phyloP scores from a whole-genome alignment of 345 rosid genomes.

The Reutealis trisperma region DNA sequence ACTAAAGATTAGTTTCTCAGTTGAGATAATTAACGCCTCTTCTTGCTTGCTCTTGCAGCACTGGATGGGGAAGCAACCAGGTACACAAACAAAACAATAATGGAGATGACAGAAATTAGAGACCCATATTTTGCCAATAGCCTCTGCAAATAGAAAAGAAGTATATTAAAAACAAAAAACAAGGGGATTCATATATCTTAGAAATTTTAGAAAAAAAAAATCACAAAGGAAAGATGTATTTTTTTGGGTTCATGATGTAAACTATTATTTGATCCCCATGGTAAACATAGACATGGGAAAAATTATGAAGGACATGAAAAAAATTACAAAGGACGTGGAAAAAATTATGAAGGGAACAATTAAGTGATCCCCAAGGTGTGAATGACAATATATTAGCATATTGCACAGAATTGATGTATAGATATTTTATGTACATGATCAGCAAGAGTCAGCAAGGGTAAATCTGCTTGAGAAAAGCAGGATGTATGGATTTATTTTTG shows the following conservation, averaged over 20 bases:
- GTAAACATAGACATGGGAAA: background rate
- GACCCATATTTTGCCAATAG: constrained; percentile 77
- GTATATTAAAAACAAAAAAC: background rate
- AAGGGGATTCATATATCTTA: too few relatives aligned
- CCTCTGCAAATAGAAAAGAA: constrained; percentile 57
- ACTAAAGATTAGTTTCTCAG: background rate
- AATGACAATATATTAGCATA: background rate
- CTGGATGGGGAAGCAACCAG: constrained; percentile 62
- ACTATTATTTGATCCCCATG: too few relatives aligned
- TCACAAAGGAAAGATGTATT: too few relatives aligned
- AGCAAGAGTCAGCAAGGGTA: background rate
- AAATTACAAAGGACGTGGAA: too few relatives aligned
- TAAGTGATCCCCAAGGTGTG: background rate
- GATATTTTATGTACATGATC: background rate
- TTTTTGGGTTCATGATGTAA: too few relatives aligned
- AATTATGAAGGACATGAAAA: too few relatives aligned
- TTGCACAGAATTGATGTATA: background rate
- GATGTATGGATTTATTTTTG: background rate
- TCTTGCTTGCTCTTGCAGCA: constrained; percentile 71
- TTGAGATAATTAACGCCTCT: constrained; percentile 55
- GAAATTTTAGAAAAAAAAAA: too few relatives aligned
- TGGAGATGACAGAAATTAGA: constrained; percentile 76
- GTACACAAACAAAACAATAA: constrained; percentile 69
- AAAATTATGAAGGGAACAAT: background rate
- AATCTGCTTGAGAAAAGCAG: background rate